Evolutionary conservation across 176 grass and related monocot genomes (phyloP), one percentile per base, ranked within the genome.

Genomic region (Lolium rigidum): DNA sequence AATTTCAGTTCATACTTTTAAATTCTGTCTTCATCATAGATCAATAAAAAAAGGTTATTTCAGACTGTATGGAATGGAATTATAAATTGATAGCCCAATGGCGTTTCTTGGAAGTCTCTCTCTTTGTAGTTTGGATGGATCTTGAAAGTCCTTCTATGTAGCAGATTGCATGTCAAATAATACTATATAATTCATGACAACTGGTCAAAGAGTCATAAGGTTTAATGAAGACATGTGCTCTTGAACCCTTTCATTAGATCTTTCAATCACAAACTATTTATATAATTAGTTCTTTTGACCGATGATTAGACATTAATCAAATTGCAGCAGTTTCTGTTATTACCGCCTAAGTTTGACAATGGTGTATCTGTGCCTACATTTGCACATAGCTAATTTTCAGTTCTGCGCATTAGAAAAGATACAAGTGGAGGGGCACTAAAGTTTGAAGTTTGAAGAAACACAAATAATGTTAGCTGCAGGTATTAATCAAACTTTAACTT

Each of bases 61-160:
- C 18, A 25, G 48, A 73, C 13, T 43, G 13, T 72, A 63, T 35
- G 16, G 11, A 31, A 81, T 80, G 9, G 16, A 86, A 50, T 70
- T 70, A 69, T 80, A 83, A 74, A 86, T 75, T 80, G 62, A 69
- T 84, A 65, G 65, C 78, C 83, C 15, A 48, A 24, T 38, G 51
- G 11, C 18, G 31, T 24, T 64, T 79, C 31, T 87, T 87, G 56
- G 22, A 5, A 46, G 21, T 58, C 4, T 31, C 50, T 35, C 16
- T 48, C 6, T 76, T 2, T 76, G 64, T 51, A 76, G 14, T 4
- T 28, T 28, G 14, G 9, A 57, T 76, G 14, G 2, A 76, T 64
- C 15, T 50, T 46, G 31, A 15, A 67, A 12, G 14, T n/a, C 35
- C 10, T 67, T 80, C 3, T 80, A 15, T 31, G 1, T 50, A 9